Conservation (phyloP, 78 protist genomes). For the Polysphondylium violaceum region DNA sequence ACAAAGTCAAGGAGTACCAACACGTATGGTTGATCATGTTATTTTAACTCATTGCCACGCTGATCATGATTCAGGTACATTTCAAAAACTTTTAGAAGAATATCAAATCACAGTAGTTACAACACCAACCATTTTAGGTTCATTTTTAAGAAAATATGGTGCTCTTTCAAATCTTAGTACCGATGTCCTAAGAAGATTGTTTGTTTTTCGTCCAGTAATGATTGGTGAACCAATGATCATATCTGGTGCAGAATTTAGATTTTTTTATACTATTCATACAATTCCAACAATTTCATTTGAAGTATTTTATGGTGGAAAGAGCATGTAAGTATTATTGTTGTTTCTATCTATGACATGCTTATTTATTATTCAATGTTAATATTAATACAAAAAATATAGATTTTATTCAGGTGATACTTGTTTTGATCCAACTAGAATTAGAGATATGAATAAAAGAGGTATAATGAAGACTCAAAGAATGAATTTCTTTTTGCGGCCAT, state of each 20-base stretch:
- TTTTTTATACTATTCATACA: constrained; percentile 86
- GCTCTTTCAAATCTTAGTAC: constrained; percentile 46
- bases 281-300: constrained; percentile 85
- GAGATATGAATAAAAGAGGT: constrained; percentile 42
- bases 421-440: constrained; percentile 71
- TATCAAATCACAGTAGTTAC: constrained; percentile 84
- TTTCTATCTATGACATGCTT: background rate
- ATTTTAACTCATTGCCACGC: constrained; percentile 88
- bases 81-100: constrained; percentile 84
- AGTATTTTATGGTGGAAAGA: constrained; percentile 70
- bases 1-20: constrained; percentile 83
- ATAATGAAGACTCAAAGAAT: constrained; percentile 58
- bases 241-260: constrained; percentile 79
- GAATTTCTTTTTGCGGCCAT: constrained; percentile 76
- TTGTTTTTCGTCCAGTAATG: constrained; percentile 77
- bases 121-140: constrained; percentile 79
- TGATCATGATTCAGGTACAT: constrained; percentile 91
- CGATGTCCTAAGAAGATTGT: constrained; percentile 64
- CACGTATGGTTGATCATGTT: constrained; percentile 76
- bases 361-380: background rate
- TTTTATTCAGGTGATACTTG: constrained; percentile 75
- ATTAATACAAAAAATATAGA: constrained; percentile 8
- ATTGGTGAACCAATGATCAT: constrained; percentile 81
- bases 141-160: constrained; percentile 85
- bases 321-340: constrained; percentile 37